Percentiles rank a stretch among this genome's conserved stretches.
phyloP scores from a whole-genome alignment of 2,329 filamentous ascomycete genomes.

The Xylariaceae sp. region DNA sequence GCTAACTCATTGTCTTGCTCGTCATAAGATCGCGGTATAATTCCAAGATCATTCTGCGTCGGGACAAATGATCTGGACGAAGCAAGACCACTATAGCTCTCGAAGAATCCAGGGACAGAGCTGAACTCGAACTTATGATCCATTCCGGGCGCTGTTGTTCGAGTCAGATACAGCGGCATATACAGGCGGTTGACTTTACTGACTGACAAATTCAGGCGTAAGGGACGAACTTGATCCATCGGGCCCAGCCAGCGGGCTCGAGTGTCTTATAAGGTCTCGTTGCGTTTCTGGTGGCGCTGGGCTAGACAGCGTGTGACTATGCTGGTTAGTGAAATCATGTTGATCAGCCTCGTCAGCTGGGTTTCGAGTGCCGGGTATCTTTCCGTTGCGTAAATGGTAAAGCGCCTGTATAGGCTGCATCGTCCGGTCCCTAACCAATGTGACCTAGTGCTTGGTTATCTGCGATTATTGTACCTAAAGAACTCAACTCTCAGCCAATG shows the following conservation, averaged over 20 bases:
- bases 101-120: neutral
- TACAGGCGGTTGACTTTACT: no score
- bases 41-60: neutral
- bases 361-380: neutral
- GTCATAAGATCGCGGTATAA: neutral
- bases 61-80: neutral
- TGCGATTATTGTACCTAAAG: neutral
- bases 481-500: neutral
- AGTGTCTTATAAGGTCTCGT: neutral
- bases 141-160: neutral
- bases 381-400: neutral
- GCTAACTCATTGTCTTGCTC: neutral
- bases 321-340: no score
- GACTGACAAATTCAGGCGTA: neutral
- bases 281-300: neutral
- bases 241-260: no score
- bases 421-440: neutral
- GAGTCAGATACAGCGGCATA: neutral
- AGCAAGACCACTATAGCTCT: neutral
- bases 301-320: neutral
- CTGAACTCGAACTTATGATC: neutral
- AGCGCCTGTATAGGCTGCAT: neutral
- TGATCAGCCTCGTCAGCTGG: neutral
- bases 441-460: neutral
- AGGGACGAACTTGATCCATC: neutral